Conservation (phyloP, 805 yeast genomes). For the Wickerhamiella sorbophila region DNA sequence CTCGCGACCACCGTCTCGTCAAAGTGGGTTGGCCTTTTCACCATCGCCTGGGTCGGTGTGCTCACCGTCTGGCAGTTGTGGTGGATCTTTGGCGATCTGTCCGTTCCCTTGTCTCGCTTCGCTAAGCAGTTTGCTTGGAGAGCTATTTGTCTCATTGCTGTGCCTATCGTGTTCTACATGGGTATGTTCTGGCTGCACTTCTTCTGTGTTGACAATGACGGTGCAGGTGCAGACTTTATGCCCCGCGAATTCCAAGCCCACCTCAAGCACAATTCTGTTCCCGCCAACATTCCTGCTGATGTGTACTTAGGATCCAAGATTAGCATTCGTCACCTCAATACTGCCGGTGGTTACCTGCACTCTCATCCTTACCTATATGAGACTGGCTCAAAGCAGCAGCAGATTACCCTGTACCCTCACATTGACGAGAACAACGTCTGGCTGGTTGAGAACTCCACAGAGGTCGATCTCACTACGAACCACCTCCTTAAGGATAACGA, state of each 20-base stretch:
- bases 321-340: slow-evolving; percentile 53
- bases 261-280: slow-evolving; percentile 31
- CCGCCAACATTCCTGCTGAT: slow-evolving; percentile 40
- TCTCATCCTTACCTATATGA: slow-evolving; percentile 71
- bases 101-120: slow-evolving; percentile 29
- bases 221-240: slow-evolving; percentile 49
- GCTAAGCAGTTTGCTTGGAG: slow-evolving; percentile 31
- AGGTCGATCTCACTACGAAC: slow-evolving; percentile 23
- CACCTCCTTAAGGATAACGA: slow-evolving; percentile 41
- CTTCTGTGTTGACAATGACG: slow-evolving; percentile 30
- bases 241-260: slow-evolving; percentile 54
- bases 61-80: slow-evolving; percentile 43
- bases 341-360: slow-evolving; percentile 67
- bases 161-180: slow-evolving; percentile 48
- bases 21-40: slow-evolving; percentile 58
- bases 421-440: slow-evolving; percentile 57
- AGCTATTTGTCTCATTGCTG: slow-evolving; percentile 29
- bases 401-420: slow-evolving; percentile 59
- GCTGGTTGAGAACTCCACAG: slow-evolving; percentile 40
- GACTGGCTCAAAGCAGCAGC: slow-evolving; percentile 89
- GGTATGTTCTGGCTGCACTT: slow-evolving; percentile 47
- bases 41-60: slow-evolving; percentile 48
- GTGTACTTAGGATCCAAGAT: slow-evolving; percentile 61
- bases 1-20: slow-evolving; percentile 46
- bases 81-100: slow-evolving; percentile 55